Base-by-base conservation (phyloP, 1,284 basidiomycete genomes). In the Mycosarcoma mackinlayi region DNA sequence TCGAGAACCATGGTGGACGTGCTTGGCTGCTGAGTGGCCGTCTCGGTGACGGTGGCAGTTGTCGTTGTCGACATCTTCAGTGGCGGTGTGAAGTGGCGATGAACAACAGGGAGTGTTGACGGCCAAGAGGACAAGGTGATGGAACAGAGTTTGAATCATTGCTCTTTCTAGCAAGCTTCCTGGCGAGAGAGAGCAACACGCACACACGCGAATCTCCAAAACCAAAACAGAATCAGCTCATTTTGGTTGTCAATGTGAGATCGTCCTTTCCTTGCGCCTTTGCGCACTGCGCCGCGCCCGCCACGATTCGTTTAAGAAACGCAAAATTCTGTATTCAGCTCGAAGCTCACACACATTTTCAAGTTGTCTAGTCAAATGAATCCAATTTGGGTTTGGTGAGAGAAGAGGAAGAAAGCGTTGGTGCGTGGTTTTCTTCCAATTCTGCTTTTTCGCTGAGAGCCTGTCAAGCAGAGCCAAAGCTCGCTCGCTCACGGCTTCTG, bases 1-100 rank as follows among this genome's bases (percentile, higher is more conserved):
- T 75, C 73, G 28, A 69, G 70, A 3, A 47, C 54, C 27, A 71
- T 35, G 40, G 56, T 59, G n/a, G 58, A 49, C 18, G 51, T 27
- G 16, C 46, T 37, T 19, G 35, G 39, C 46, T 56, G 48, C 21
- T n/a, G 7, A 19, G 53, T n/a, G 4, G 47, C 52, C 34, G 69
- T 60, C 21, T 46, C 41, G 21, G 70, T 62, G 40, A 44, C 35
- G 21, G 61, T 73, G 16, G 60, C 56, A 30, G 62, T 55, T 30
- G 65, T 59, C 61, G 61, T 70, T 35, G 10, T 40, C 25, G 7
- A 14, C 21, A 19, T 24, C 9, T 27, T 19, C 14, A 3, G 24
- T 11, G 3, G 46, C 23, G 31, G 10, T 3, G 25, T 35, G 37
- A 7, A 33, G 23, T 14, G 19, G 33, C 28, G 39, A 48, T 48